Evolutionary conservation across 345 rosid species (phyloP).

Genomic region (Physaria fendleri): DNA sequence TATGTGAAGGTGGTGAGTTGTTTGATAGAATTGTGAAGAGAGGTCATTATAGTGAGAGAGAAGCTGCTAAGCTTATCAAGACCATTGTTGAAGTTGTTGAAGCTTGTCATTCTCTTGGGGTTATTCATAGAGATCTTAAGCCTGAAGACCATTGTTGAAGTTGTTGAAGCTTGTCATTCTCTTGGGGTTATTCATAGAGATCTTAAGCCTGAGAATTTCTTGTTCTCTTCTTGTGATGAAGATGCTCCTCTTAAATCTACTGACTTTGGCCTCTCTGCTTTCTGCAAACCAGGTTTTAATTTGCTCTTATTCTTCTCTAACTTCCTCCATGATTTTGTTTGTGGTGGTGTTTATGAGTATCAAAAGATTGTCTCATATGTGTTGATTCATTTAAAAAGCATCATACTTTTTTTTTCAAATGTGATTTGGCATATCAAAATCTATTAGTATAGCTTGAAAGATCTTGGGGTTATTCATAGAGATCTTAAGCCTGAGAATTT

Average conservation of each 20-base stretch:
- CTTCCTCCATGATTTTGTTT: not conserved
- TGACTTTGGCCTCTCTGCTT: slow-evolving; percentile 76
- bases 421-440: too few species aligned
- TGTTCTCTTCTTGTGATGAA: slow-evolving; percentile 51
- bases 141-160: too few species aligned
- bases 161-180: slow-evolving; percentile 72
- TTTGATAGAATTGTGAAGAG: slow-evolving; percentile 64
- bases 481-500: slow-evolving; percentile 84
- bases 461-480: slow-evolving; percentile 68
- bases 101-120: too few species aligned
- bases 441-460: too few species aligned
- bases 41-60: slow-evolving; percentile 71
- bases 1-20: slow-evolving; percentile 71
- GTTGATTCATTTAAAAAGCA: too few species aligned
- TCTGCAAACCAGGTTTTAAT: slow-evolving; percentile 56
- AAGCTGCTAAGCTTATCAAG: slow-evolving; percentile 67
- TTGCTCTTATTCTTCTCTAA: not conserved
- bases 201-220: slow-evolving; percentile 78
- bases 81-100: slow-evolving; percentile 79
- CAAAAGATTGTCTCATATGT: too few species aligned
- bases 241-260: slow-evolving; percentile 76
- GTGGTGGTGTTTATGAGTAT: not conserved
- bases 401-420: too few species aligned
- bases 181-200: slow-evolving; percentile 75
- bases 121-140: slow-evolving; percentile 71